These are phyloP conservation scores for Barnettozyma siamensis DNA, from an alignment of 805 yeast species.

Conservation along the genomic window DNA sequence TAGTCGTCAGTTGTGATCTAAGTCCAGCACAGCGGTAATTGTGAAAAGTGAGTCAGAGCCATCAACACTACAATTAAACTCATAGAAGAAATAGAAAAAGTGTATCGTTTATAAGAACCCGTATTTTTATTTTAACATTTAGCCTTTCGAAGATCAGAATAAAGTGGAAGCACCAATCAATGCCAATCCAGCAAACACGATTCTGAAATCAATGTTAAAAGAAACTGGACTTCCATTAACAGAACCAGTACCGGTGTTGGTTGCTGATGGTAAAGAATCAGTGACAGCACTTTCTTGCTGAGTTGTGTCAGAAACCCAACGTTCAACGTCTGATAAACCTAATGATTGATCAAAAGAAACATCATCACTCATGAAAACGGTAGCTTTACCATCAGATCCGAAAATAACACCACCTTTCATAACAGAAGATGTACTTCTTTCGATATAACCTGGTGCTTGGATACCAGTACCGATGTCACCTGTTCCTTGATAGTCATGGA, in stretches of 20 bases:
- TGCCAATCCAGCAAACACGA: constrained; percentile 19
- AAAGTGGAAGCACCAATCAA: constrained; percentile 14
- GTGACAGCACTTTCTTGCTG: constrained; percentile 26
- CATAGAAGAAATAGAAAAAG: too few relatives aligned
- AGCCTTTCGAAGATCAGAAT: constrained; percentile 5
- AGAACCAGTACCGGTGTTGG: constrained; percentile 32
- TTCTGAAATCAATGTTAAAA: constrained; percentile 16
- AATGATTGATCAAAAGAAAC: constrained; percentile 45
- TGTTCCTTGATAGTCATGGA: constrained; percentile 74
- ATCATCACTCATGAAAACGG: constrained; percentile 53
- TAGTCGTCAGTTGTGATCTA: too few relatives aligned
- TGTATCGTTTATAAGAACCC: too few relatives aligned
- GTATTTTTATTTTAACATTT: too few relatives aligned
- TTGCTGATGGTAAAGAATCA: constrained; percentile 28
- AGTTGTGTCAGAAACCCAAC: constrained; percentile 38
- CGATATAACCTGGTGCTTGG: constrained; percentile 47
- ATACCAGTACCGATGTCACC: constrained; percentile 58
- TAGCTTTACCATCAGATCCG: constrained; percentile 52
- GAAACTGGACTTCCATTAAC: constrained; percentile 9
- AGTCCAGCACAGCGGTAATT: too few relatives aligned
- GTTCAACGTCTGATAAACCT: constrained; percentile 35
- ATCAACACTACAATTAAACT: too few relatives aligned
- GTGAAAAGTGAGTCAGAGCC: too few relatives aligned
- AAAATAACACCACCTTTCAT: constrained; percentile 74
- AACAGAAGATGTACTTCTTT: constrained; percentile 42